phyloP scores from a whole-genome alignment of 1,139 yeast species.

The Komagataea norvegica region DNA sequence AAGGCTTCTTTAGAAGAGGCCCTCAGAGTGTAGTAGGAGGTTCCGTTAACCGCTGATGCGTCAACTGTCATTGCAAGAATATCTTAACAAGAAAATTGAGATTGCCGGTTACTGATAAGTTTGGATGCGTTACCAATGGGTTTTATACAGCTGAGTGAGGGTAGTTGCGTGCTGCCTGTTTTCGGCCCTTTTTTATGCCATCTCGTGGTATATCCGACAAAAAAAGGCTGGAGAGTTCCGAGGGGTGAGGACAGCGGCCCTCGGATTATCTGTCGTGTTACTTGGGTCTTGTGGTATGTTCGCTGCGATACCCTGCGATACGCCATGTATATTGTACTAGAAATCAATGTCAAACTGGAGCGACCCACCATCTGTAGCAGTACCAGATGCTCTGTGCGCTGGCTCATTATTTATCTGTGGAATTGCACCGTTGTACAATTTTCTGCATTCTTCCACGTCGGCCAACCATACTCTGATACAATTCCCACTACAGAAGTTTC shows the following conservation, averaged over 20 bases:
- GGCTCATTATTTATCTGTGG: no score
- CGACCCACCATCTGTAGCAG: no score
- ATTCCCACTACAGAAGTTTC: constrained; percentile 42
- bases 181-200: constrained; percentile 5
- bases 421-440: constrained; percentile 2
- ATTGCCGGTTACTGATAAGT: no score
- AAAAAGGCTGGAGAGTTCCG: not conserved
- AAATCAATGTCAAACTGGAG: no score
- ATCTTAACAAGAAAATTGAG: not conserved
- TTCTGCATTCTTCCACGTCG: constrained; percentile 16
- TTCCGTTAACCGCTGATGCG: constrained; percentile 43
- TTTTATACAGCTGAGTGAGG: no score
- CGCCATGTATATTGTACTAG: no score
- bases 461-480: constrained; percentile 35
- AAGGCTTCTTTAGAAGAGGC: constrained; percentile 39
- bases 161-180: no score
- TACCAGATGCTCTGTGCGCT: no score
- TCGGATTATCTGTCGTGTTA: not conserved
- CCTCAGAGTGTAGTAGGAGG: constrained; percentile 41
- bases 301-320: no score
- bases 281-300: no score
- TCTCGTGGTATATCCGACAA: constrained; percentile 7
- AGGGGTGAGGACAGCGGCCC: not conserved
- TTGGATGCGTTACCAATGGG: no score
- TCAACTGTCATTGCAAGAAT: constrained; percentile 8